Evolutionary conservation across 2,329 filamentous ascomycete species (phyloP).

Genomic region (Nectriaceae sp.): DNA sequence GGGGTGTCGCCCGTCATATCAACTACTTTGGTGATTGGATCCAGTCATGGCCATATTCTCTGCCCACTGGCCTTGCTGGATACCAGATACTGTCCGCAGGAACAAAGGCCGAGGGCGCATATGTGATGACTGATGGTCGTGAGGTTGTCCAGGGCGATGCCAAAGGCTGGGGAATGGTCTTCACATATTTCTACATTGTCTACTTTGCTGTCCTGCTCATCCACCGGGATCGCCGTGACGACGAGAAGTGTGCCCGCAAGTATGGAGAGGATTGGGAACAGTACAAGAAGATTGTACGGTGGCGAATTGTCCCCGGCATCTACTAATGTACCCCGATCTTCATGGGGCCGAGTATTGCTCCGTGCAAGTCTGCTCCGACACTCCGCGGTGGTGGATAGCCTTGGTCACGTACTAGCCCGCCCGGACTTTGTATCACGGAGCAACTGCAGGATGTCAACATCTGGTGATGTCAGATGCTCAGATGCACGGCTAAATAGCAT

Average conservation of each 20-base stretch:
- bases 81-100: slow-evolving; percentile 69
- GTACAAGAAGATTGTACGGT: slow-evolving; percentile 82
- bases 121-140: slow-evolving; percentile 60
- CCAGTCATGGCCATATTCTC: slow-evolving; percentile 86
- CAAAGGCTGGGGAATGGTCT: slow-evolving; percentile 79
- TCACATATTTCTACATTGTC: slow-evolving; percentile 93
- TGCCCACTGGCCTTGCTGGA: slow-evolving; percentile 83
- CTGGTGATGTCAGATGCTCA: too few relatives aligned
- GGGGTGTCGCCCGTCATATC: slow-evolving; percentile 88
- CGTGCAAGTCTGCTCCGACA: too few relatives aligned
- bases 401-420: too few relatives aligned
- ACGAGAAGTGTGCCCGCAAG: slow-evolving; percentile 87
- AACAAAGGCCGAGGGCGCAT: slow-evolving; percentile 51
- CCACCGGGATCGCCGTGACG: slow-evolving; percentile 84
- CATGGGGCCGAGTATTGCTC: too few relatives aligned
- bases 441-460: too few relatives aligned
- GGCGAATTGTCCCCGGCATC: slow-evolving; percentile 79
- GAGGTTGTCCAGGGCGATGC: slow-evolving; percentile 72
- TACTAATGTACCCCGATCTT: slow-evolving; percentile 61
- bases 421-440: too few relatives aligned
- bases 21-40: slow-evolving; percentile 97
- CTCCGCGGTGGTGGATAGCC: too few relatives aligned
- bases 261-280: slow-evolving; percentile 91
- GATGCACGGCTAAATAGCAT: background rate
- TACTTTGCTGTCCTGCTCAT: slow-evolving; percentile 88